Conservation (phyloP, 83 land plant genomes). For the Picea abies region DNA sequence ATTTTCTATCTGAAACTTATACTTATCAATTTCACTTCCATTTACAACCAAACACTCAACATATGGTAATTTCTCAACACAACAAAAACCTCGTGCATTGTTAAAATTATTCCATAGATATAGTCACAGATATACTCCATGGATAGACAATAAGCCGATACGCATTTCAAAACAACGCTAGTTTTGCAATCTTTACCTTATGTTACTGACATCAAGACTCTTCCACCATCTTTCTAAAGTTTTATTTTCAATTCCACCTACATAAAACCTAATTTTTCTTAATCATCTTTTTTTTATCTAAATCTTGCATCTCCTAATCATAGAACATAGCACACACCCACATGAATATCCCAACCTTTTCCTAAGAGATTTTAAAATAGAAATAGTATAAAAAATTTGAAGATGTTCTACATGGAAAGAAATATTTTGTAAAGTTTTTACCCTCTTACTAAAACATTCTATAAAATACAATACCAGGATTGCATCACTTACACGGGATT, state of each 20-base stretch:
- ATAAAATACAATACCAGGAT: not conserved
- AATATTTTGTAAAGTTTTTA: not conserved
- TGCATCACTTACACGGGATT: conserved; percentile 33
- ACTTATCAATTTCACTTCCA: conserved; percentile 43
- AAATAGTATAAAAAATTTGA: not conserved
- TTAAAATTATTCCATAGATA: not conserved
- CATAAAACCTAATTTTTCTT: not conserved
- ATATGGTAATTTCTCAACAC: conserved; percentile 30
- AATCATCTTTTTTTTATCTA: not conserved
- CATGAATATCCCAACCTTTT: not conserved
- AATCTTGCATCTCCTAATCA: not conserved
- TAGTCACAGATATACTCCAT: not conserved
- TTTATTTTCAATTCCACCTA: conserved; percentile 69
- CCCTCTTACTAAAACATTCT: not conserved
- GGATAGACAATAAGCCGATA: not conserved
- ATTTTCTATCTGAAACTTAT: conserved; percentile 48
- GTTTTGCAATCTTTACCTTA: conserved; percentile 1
- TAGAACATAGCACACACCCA: not conserved
- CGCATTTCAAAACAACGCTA: not conserved
- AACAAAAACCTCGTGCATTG: not conserved
- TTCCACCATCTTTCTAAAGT: conserved; percentile 71
- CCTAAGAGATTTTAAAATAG: not conserved
- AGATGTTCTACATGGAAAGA: not conserved
- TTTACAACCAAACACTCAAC: conserved; percentile 71
- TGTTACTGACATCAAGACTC: conserved; percentile 14